A percentile compares a stretch with the other conserved stretches of the same genome.
phyloP scores from a whole-genome alignment of 371 early-diverging fungal genomes.

The Apophysomyces variabilis region DNA sequence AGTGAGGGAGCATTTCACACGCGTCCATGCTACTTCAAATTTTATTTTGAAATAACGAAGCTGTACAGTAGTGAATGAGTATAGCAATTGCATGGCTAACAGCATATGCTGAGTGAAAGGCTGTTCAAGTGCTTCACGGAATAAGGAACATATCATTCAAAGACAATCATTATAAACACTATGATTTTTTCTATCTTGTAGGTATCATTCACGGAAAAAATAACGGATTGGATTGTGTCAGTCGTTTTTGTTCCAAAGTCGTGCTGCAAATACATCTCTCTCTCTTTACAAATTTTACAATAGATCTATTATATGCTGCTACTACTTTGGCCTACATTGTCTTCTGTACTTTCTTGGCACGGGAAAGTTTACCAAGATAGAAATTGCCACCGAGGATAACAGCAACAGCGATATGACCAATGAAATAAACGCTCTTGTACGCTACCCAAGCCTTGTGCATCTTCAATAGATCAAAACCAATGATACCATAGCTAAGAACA shows the following conservation, averaged over 20 bases:
- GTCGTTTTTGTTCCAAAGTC: not conserved
- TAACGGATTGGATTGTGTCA: too few species aligned
- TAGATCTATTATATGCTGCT: not conserved
- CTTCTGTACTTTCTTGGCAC: constrained; percentile 15
- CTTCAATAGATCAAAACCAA: constrained; percentile 50
- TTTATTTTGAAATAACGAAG: too few species aligned
- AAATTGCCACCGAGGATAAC: constrained; percentile 29
- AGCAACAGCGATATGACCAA: constrained; percentile 41
- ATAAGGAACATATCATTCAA: too few species aligned
- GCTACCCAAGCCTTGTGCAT: constrained; percentile 37
- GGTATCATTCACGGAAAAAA: too few species aligned
- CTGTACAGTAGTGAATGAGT: too few species aligned
- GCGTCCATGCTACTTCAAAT: too few species aligned
- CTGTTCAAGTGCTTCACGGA: too few species aligned
- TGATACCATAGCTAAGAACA: constrained; percentile 37
- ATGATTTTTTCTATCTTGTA: too few species aligned
- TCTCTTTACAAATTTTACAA: not conserved
- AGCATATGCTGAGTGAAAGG: too few species aligned
- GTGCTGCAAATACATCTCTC: not conserved
- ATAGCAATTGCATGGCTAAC: too few species aligned
- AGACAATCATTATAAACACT: too few species aligned
- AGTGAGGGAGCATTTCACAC: too few species aligned
- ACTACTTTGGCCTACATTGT: not conserved
- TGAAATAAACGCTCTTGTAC: constrained; percentile 47
- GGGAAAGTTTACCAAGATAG: constrained; percentile 25